These are phyloP conservation scores for Colletotrichum lini DNA, from an alignment of 2,329 filamentous ascomycete genomes.

Conservation along the genomic window DNA sequence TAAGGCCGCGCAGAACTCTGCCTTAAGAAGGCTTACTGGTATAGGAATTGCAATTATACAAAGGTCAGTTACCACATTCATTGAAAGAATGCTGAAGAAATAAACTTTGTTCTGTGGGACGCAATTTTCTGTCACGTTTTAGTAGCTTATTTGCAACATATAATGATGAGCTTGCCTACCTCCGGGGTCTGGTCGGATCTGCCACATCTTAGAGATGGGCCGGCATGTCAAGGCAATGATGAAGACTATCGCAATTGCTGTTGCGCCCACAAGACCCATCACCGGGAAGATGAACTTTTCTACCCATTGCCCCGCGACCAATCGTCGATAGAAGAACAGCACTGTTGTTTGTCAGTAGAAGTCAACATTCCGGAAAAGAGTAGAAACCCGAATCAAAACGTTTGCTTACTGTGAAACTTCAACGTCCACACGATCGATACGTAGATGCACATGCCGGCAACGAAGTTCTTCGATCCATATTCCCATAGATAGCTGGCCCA, in stretches of 20 bases:
- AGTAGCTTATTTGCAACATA: too few relatives aligned
- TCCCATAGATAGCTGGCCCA: constrained; percentile 41
- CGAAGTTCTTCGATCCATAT: constrained; percentile 54
- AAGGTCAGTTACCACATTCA: constrained; percentile 53
- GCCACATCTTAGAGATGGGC: constrained; percentile 53
- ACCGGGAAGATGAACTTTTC: constrained; percentile 54
- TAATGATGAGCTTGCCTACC: constrained; percentile 45
- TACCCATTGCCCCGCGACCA: constrained; percentile 53
- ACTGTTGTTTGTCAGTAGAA: constrained; percentile 32
- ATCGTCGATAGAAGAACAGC: constrained; percentile 56
- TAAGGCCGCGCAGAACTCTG: too few relatives aligned
- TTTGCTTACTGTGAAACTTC: constrained; percentile 52
- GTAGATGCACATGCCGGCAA: constrained; percentile 52
- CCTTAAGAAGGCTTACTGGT: constrained; percentile 43
- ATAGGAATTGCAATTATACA: constrained; percentile 54
- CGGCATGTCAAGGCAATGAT: constrained; percentile 50
- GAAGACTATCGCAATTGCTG: constrained; percentile 47
- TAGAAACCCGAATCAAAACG: fast-evolving
- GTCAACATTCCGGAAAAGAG: not conserved
- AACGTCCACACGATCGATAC: constrained; percentile 55
- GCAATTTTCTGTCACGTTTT: constrained; percentile 43
- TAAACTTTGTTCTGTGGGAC: constrained; percentile 51
- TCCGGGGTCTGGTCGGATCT: constrained; percentile 55
- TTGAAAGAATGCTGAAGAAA: constrained; percentile 51
- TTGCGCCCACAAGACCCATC: constrained; percentile 50